Conservation (phyloP, 805 yeast genomes). For the Lachancea lanzarotensis region DNA sequence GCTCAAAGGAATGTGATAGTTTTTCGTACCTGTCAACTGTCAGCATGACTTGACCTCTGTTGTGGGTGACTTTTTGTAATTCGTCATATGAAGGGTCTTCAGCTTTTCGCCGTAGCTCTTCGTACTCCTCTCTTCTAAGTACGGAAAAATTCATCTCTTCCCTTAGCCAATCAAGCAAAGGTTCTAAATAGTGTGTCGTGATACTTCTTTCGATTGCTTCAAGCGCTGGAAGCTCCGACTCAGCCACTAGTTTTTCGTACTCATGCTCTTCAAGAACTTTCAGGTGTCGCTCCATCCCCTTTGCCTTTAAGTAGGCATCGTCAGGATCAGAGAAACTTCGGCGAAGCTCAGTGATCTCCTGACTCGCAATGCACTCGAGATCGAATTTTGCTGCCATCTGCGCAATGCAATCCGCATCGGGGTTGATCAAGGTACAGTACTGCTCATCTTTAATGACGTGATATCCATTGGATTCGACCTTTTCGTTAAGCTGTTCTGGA, state of each 20-base stretch:
- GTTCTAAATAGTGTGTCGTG: neutral
- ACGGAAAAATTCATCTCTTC: neutral
- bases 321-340: slow-evolving; percentile 11
- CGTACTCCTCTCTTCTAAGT: slow-evolving; percentile 7
- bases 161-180: neutral
- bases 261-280: slow-evolving; percentile 11
- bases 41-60: neutral
- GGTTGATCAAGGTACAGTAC: neutral
- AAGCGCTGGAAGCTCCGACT: slow-evolving; percentile 9
- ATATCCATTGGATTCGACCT: neutral
- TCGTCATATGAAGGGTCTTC: slow-evolving; percentile 16
- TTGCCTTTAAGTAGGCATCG: slow-evolving; percentile 10
- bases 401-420: slow-evolving; percentile 11
- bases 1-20: slow-evolving; percentile 12
- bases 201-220: neutral
- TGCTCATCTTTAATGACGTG: neutral
- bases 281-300: slow-evolving; percentile 10
- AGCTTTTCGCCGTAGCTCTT: neutral
- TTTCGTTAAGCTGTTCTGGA: neutral
- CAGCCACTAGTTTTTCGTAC: slow-evolving; percentile 10
- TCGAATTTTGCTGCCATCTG: slow-evolving; percentile 24
- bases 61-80: slow-evolving; percentile 10
- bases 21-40: slow-evolving; percentile 11
- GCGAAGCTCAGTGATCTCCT: slow-evolving; percentile 1
- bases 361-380: slow-evolving; percentile 13